A percentile compares a stretch with the other conserved stretches of the same genome.
Evolutionary conservation across 768 basidiomycete genomes (phyloP).

Genomic region (Cubamyces sp.): DNA sequence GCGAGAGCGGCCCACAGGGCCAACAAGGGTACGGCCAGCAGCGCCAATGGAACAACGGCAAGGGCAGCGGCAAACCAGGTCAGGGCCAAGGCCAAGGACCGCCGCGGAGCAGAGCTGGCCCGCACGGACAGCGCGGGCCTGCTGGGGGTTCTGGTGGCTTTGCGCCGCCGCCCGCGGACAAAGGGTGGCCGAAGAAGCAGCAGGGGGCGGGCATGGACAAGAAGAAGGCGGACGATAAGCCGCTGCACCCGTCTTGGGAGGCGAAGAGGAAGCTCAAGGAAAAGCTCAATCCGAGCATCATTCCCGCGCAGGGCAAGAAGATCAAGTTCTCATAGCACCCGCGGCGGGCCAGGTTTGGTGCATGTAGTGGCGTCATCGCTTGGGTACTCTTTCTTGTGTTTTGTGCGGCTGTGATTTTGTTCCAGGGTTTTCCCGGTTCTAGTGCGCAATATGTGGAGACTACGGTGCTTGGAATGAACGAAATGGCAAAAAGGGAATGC

Average conservation of each 20-base stretch:
- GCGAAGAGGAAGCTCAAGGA: slow-evolving; percentile 85
- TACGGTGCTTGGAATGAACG: no score
- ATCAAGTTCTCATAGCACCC: slow-evolving; percentile 55
- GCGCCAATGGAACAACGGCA: not conserved
- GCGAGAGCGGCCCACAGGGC: slow-evolving; percentile 24
- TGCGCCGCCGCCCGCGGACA: slow-evolving; percentile 15
- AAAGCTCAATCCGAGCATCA: slow-evolving; percentile 61
- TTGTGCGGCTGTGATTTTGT: no score
- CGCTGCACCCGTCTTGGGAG: slow-evolving; percentile 95
- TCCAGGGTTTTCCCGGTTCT: no score
- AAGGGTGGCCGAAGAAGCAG: slow-evolving; percentile 28
- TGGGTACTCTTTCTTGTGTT: no score
- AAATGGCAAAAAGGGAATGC: not conserved
- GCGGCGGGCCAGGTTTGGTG: not conserved
- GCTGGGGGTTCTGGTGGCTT: not conserved
- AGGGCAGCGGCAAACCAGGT: not conserved
- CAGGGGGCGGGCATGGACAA: slow-evolving; percentile 9
- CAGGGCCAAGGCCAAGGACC: not conserved
- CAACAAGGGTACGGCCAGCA: slow-evolving; percentile 1
- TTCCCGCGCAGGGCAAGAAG: slow-evolving; percentile 81
- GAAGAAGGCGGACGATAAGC: slow-evolving; percentile 38
- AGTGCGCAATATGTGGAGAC: not conserved
- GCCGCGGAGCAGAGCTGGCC: not conserved
- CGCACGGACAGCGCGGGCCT: not conserved
- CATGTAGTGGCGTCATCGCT: no score